A percentile compares a stretch with the other conserved stretches of the same genome.
phyloP scores from a whole-genome alignment of 345 rosid genomes.

The Eucalyptus pauciflora region DNA sequence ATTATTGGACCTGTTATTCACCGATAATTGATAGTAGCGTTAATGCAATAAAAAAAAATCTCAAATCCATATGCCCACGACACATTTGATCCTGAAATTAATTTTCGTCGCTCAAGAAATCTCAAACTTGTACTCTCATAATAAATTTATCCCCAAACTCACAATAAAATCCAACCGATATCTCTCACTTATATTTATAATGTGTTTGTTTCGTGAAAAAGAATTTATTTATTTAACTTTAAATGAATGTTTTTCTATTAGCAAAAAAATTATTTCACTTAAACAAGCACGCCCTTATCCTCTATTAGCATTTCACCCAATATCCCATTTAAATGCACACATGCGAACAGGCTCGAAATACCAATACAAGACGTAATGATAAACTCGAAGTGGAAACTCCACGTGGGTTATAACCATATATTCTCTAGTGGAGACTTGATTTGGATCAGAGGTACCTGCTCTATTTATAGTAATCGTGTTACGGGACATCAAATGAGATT shows the following conservation, averaged over 20 bases:
- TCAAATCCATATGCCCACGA: fast-evolving
- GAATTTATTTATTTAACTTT: background rate
- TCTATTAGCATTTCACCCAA: background rate
- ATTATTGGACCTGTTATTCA: background rate
- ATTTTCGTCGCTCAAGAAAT: background rate
- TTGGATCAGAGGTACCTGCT: background rate
- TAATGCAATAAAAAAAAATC: background rate
- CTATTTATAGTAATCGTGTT: background rate
- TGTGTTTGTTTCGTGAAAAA: fast-evolving
- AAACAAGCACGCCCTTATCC: background rate
- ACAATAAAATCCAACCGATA: fast-evolving
- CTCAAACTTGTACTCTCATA: background rate
- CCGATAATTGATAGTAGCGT: background rate
- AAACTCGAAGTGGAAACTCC: background rate
- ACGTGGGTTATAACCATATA: background rate
- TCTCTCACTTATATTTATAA: background rate
- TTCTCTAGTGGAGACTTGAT: background rate
- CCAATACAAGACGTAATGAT: background rate
- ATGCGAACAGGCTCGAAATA: fast-evolving
- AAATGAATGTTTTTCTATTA: background rate
- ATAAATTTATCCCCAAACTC: background rate
- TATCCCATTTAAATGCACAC: no score
- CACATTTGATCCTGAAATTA: background rate
- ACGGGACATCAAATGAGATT: background rate
- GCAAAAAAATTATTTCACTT: fast-evolving